Evolutionary conservation across 2,329 filamentous ascomycete genomes (phyloP).

Genomic region (Hypoxylon sp.): DNA sequence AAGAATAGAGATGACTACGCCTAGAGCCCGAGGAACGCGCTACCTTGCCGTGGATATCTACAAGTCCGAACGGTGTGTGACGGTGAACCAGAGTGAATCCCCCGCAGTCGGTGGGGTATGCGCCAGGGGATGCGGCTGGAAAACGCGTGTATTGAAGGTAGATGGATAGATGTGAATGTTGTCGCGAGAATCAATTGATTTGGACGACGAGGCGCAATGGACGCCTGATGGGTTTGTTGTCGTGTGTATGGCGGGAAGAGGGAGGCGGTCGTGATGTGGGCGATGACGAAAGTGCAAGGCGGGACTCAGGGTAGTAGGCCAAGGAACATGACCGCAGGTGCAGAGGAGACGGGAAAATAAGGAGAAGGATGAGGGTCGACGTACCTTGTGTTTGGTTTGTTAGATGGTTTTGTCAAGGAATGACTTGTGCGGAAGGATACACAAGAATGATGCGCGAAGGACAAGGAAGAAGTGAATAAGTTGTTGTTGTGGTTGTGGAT

Average conservation of each 20-base stretch:
- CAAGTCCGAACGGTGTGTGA: conserved; percentile 36
- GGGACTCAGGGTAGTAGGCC: conserved; percentile 51
- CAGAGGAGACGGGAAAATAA: conserved; percentile 20
- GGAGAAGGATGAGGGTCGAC: conserved; percentile 31
- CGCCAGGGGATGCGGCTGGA: conserved; percentile 50
- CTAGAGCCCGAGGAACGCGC: conserved; percentile 24
- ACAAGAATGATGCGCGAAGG: conserved; percentile 48
- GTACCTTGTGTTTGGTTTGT: conserved; percentile 40
- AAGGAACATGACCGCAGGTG: conserved; percentile 44
- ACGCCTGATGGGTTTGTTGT: conserved; percentile 44
- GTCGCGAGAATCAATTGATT: conserved; percentile 50
- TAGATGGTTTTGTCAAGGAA: conserved; percentile 40
- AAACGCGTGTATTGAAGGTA: conserved; percentile 47
- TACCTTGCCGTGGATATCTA: conserved; percentile 29
- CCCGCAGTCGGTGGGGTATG: conserved; percentile 55
- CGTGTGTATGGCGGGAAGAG: conserved; percentile 36
- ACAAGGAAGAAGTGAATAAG: conserved; percentile 36
- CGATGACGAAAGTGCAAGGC: conserved; percentile 53
- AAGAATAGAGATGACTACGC: conserved; percentile 17
- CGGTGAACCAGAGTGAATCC: conserved; percentile 47
- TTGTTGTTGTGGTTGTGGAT: conserved; percentile 47
- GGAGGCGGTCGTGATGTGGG: conserved; percentile 49
- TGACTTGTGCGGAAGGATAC: conserved; percentile 46
- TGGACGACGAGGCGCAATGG: conserved; percentile 43
- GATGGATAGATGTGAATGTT: conserved; percentile 30